Evolutionary conservation across 495 filamentous ascomycete species (phyloP).

Genomic region (Penicillium daleae): DNA sequence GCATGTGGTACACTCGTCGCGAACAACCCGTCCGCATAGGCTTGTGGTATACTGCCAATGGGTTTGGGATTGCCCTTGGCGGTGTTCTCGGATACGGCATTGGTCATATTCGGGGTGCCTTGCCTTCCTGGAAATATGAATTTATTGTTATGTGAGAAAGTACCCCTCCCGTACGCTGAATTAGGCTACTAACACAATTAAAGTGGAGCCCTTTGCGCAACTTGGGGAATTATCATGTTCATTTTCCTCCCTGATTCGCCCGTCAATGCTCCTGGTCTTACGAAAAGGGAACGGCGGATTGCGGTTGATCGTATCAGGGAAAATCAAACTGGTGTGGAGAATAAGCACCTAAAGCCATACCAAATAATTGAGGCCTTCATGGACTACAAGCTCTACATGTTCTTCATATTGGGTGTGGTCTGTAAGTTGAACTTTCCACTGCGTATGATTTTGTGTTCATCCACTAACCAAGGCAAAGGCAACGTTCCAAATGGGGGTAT

Average conservation of each 20-base stretch:
- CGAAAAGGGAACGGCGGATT: conserved; percentile 56
- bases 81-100: conserved; percentile 64
- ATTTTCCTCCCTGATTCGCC: conserved; percentile 67
- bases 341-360: conserved; percentile 59
- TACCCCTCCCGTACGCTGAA: too few relatives aligned
- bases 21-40: conserved; percentile 64
- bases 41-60: conserved; percentile 63
- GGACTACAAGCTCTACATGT: conserved; percentile 66
- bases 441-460: neutral
- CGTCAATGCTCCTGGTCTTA: conserved; percentile 62
- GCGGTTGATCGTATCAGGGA: conserved; percentile 61
- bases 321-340: conserved; percentile 70
- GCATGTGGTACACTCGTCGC: conserved; percentile 56
- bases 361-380: conserved; percentile 61
- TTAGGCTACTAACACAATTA: conserved; percentile 24
- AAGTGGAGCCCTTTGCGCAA: conserved; percentile 56
- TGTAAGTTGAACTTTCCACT: conserved; percentile 22
- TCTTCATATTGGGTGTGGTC: conserved; percentile 58
- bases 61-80: conserved; percentile 60
- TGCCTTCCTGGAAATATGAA: conserved; percentile 62
- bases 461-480: conserved; percentile 24
- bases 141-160: conserved; percentile 50
- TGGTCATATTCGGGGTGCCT: conserved; percentile 54
- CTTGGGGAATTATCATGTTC: conserved; percentile 61
- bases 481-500: conserved; percentile 56